Evolutionary conservation across 805 yeast genomes (phyloP).

Genomic region (Candida parachauliodes): DNA sequence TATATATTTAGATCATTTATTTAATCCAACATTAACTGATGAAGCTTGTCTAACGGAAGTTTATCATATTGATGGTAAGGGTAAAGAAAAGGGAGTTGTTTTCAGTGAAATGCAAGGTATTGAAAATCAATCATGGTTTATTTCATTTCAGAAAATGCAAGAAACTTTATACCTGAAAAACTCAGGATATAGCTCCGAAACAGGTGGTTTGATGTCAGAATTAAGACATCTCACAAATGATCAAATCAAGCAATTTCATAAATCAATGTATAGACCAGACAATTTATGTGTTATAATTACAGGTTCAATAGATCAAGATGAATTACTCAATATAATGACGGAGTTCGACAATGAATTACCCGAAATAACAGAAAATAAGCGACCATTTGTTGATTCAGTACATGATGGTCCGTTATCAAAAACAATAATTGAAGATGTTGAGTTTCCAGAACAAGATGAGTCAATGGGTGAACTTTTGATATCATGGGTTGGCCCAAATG

Average conservation of each 20-base stretch:
- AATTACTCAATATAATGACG: constrained; percentile 56
- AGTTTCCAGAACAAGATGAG: constrained; percentile 89
- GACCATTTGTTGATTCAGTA: constrained; percentile 79
- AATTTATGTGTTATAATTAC: constrained; percentile 78
- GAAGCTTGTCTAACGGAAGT: constrained; percentile 93
- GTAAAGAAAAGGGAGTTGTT: constrained; percentile 93
- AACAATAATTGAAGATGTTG: constrained; percentile 47
- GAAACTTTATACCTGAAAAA: constrained; percentile 49
- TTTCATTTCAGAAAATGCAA: constrained; percentile 57
- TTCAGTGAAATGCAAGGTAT: constrained; percentile 96
- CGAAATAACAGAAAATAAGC: constrained; percentile 30
- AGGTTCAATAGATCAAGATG: constrained; percentile 81
- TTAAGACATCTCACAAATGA: constrained; percentile 70
- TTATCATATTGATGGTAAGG: constrained; percentile 87
- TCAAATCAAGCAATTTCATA: constrained; percentile 74
- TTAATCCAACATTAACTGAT: constrained; percentile 82
- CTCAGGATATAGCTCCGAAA: constrained; percentile 88
- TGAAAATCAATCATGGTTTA: constrained; percentile 73
- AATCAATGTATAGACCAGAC: constrained; percentile 69
- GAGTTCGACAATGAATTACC: constrained; percentile 60
- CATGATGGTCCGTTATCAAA: constrained; percentile 42
- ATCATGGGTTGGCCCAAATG: constrained; percentile 80
- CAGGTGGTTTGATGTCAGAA: constrained; percentile 85
- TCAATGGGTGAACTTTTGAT: constrained; percentile 70
- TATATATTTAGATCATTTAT: constrained; percentile 81